Evolutionary conservation across 345 rosid species (phyloP).

Genomic region (Rhodamnia argentea): DNA sequence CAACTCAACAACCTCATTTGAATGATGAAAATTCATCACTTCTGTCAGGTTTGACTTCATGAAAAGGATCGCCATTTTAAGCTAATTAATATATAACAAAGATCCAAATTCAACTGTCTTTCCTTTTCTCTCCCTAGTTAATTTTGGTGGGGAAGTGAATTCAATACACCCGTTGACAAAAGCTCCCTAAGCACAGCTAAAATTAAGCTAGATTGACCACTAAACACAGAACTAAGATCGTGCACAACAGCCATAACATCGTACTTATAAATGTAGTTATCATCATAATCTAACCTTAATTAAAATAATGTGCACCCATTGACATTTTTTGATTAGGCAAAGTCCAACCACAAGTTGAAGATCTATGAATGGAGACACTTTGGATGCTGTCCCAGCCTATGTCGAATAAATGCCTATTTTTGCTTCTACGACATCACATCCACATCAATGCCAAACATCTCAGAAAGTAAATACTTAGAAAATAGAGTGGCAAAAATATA

Average conservation of each 20-base stretch:
- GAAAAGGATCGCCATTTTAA: background rate
- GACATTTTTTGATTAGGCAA: background rate
- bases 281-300: background rate
- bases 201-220: background rate
- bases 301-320: background rate
- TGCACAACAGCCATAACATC: background rate
- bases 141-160: background rate
- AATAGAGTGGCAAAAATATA: background rate
- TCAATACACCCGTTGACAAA: background rate
- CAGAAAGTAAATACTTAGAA: background rate
- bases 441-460: background rate
- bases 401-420: background rate
- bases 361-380: background rate
- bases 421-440: background rate
- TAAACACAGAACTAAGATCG: background rate
- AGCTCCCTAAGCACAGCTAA: background rate
- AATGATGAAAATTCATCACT: background rate
- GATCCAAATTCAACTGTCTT: background rate
- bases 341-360: background rate
- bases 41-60: background rate
- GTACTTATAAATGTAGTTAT: background rate
- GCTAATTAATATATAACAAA: background rate
- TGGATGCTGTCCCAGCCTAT: background rate
- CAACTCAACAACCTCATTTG: background rate
- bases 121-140: background rate